phyloP scores from a whole-genome alignment of 371 early-diverging fungal genomes.

The Rhizopus delemar region DNA sequence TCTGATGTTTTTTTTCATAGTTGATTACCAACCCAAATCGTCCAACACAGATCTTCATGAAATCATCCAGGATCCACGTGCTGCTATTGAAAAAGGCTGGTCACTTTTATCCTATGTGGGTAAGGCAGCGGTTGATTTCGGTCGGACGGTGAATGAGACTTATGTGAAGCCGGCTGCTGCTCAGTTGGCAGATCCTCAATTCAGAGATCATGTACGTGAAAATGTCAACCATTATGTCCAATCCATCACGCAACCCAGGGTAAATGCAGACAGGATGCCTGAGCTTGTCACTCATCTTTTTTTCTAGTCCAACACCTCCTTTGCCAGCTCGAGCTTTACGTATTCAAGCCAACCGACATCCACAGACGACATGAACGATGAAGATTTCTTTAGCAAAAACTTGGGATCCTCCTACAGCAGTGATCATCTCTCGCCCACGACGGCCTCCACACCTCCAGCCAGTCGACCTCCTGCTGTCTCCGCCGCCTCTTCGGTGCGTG shows the following conservation, averaged over 20 bases:
- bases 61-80: slow-evolving; percentile 81
- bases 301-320: slow-evolving; percentile 7
- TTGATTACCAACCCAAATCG: slow-evolving; percentile 15
- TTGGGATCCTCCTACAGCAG: slow-evolving; percentile 38
- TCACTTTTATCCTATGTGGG: slow-evolving; percentile 65
- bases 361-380: slow-evolving; percentile 36
- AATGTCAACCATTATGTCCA: slow-evolving; percentile 69
- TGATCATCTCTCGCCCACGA: slow-evolving; percentile 23
- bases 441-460: slow-evolving; percentile 38
- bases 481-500: slow-evolving; percentile 10
- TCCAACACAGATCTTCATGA: slow-evolving; percentile 58
- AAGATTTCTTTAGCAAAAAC: slow-evolving; percentile 49
- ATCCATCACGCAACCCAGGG: slow-evolving; percentile 51
- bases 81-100: slow-evolving; percentile 84
- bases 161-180: slow-evolving; percentile 84
- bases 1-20: slow-evolving; percentile 1
- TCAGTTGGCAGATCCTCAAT: slow-evolving; percentile 87
- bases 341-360: background rate
- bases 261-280: slow-evolving; percentile 26
- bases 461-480: slow-evolving; percentile 3
- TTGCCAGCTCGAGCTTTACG: slow-evolving; percentile 14
- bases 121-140: slow-evolving; percentile 68
- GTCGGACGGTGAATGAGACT: slow-evolving; percentile 76
- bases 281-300: background rate
- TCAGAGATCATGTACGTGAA: slow-evolving; percentile 70